Base-by-base conservation (phyloP, 1,284 basidiomycete genomes). In the Takashimella koratensis region DNA sequence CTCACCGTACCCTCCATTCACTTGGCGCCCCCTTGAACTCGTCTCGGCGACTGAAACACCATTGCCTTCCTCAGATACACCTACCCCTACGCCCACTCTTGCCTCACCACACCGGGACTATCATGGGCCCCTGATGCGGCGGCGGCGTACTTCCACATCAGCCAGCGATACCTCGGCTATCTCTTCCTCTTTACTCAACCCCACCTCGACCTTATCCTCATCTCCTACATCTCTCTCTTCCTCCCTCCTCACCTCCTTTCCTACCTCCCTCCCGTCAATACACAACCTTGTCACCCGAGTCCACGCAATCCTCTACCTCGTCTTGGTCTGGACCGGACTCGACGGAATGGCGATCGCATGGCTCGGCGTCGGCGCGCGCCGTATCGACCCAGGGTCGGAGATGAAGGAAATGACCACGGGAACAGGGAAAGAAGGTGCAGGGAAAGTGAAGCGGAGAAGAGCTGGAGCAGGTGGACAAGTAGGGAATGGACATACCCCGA, bases 371-470 rank as follows among this genome's bases (percentile, higher is more conserved):
- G 30, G 30, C 8, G 16, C 10, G 8, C 8, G 30, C 16, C 30
- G 30, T 36, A 8, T 36, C 8, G 30, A 36, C 16, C 10, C 30
- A 16, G 30, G 10, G 8, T 8, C 16, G 16, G 30, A 36, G 30
- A 36, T 36, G 30, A 36, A 36, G 16, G 8, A 8, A 8, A 8
- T 16, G 8, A 36, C 10, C 10, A 8, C 30, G 16, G 25, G 51
- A 51, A 25, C 43, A 40, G 5, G 36, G 23, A 52, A 49, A 45
- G 54, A 57, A 49, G 26, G 54, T 62, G 2, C 62, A 63, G 54
- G 49, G 64, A 24, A 39, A 62, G 21, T 54, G 65, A 51, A 51
- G 62, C n/a, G 59, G 45, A 30, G 56, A 57, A 23, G 58, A 51
- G 10, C n/a, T 16, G 43, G 6, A 45, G 47, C 19, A 36, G 30